These are phyloP conservation scores for Xylaria sp. DNA, from an alignment of 2,329 filamentous ascomycete species.

Conservation along the genomic window DNA sequence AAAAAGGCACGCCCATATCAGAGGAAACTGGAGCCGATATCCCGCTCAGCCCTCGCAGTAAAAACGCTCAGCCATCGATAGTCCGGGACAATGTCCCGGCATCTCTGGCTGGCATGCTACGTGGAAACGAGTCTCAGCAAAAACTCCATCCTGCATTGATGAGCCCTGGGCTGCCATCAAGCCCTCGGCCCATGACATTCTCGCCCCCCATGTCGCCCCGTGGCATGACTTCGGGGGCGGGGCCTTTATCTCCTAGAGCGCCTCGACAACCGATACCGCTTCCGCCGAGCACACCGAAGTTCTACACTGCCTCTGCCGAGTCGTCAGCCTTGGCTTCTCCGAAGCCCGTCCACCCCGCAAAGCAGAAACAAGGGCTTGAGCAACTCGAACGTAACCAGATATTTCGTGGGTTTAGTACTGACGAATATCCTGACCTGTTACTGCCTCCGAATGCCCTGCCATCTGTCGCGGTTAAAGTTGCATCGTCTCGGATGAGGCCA, in stretches of 20 bases:
- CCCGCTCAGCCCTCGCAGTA: constrained; percentile 54
- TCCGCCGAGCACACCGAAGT: constrained; percentile 74
- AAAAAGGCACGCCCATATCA: constrained; percentile 60
- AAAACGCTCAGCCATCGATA: constrained; percentile 48
- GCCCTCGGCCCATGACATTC: constrained; percentile 67
- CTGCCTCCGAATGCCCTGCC: constrained; percentile 89
- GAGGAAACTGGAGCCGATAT: constrained; percentile 50
- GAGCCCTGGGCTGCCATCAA: constrained; percentile 70
- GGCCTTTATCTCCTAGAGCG: constrained; percentile 76
- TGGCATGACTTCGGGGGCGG: constrained; percentile 57
- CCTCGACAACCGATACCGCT: constrained; percentile 79
- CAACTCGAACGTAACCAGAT: constrained; percentile 63
- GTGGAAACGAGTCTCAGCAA: constrained; percentile 49
- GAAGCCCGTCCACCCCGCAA: constrained; percentile 55
- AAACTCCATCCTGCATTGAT: constrained; percentile 58
- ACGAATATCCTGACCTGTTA: constrained; percentile 87
- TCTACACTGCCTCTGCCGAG: constrained; percentile 63
- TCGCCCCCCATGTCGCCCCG: constrained; percentile 78
- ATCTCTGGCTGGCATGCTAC: constrained; percentile 66
- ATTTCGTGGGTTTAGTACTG: constrained; percentile 81
- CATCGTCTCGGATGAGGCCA: constrained; percentile 93
- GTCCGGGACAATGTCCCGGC: constrained; percentile 56
- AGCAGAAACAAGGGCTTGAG: constrained; percentile 46
- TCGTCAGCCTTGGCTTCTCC: constrained; percentile 54
- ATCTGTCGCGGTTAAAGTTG: constrained; percentile 85